Conservation (phyloP, 257 asterid species). For the Anisodus tanguticus region DNA sequence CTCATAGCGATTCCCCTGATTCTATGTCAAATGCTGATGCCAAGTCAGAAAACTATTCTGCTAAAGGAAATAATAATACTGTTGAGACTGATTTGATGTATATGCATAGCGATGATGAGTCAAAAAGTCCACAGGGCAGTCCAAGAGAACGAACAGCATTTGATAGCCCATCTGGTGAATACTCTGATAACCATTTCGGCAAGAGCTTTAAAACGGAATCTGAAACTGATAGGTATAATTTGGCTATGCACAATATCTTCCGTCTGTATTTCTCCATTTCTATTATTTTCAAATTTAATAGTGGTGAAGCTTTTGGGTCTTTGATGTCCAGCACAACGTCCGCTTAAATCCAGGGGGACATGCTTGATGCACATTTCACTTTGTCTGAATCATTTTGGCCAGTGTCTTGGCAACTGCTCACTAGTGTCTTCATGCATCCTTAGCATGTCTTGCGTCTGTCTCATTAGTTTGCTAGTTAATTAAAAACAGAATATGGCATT, state of each 20-base stretch:
- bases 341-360: not conserved
- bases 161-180: conserved; percentile 73
- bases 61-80: conserved; percentile 45
- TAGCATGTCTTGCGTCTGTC: not conserved
- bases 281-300: conserved; percentile 22
- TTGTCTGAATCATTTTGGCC: conserved; percentile 14
- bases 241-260: conserved; percentile 28
- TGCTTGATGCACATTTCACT: not conserved
- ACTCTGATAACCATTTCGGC: conserved; percentile 63
- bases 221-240: conserved; percentile 68
- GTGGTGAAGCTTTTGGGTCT: not conserved
- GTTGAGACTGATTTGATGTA: conserved; percentile 68
- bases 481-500: conserved; percentile 5
- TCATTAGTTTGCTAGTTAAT: not conserved
- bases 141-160: conserved; percentile 58
- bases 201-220: conserved; percentile 76
- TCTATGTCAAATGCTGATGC: conserved; percentile 60
- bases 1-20: conserved; percentile 62
- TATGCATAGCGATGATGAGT: conserved; percentile 70
- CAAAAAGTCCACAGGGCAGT: conserved; percentile 79
- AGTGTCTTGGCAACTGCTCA: not conserved
- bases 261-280: conserved; percentile 27
- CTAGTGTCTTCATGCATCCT: conserved; percentile 5
- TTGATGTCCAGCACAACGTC: not conserved
- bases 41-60: conserved; percentile 56